Conservation (phyloP, 78 protist genomes). For the Ministeria vibrans region DNA sequence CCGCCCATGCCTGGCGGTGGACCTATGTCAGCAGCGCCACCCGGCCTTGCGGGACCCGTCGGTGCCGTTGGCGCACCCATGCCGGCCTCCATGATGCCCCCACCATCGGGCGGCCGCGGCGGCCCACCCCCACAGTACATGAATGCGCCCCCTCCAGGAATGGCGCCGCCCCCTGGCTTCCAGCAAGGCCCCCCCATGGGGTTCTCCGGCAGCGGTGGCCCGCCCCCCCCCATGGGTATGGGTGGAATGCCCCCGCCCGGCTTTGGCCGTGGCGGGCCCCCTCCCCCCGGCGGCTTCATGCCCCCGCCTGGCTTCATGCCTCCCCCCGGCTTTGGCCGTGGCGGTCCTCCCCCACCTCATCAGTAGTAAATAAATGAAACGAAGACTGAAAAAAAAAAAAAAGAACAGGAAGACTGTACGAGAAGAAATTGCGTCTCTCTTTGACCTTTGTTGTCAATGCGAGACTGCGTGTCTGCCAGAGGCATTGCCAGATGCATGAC, state of each 20-base stretch:
- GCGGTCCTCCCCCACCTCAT: neutral
- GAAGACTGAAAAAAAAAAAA: too few relatives aligned
- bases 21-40: slow-evolving; percentile 6
- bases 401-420: too few relatives aligned
- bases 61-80: slow-evolving; percentile 75
- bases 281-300: neutral
- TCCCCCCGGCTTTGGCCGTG: neutral
- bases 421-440: too few relatives aligned
- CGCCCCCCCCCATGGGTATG: slow-evolving; percentile 42
- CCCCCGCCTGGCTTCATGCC: neutral
- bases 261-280: neutral
- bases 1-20: slow-evolving; percentile 16
- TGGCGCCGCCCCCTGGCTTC: slow-evolving; percentile 29
- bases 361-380: too few relatives aligned
- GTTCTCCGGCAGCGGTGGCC: too few relatives aligned
- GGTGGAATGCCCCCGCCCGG: slow-evolving; percentile 31
- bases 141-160: slow-evolving; percentile 46
- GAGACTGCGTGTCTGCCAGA: too few relatives aligned
- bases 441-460: too few relatives aligned
- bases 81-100: slow-evolving; percentile 62
- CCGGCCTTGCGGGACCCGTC: slow-evolving; percentile 75
- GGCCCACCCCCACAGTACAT: slow-evolving; percentile 2
- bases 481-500: too few relatives aligned
- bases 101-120: neutral
- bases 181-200: too few relatives aligned